These are phyloP conservation scores for Solanum megistacrolobum DNA, from an alignment of 257 asterid genomes.

Conservation along the genomic window DNA sequence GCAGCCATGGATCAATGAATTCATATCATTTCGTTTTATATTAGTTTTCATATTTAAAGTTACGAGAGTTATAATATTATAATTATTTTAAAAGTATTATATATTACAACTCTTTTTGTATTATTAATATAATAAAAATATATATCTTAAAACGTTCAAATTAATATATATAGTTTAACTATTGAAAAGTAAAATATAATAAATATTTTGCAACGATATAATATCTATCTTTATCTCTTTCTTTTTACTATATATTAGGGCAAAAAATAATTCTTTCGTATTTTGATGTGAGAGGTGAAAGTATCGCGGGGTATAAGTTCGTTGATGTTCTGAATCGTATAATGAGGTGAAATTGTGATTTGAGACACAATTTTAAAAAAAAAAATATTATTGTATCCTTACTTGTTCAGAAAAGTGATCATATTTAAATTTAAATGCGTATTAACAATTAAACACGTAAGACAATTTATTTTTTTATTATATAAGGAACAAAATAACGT, in stretches of 20 bases:
- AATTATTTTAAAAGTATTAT: no score
- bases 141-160: neutral
- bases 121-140: neutral
- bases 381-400: fast-evolving
- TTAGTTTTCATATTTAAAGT: no score
- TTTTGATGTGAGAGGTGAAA: neutral
- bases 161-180: neutral
- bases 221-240: no score
- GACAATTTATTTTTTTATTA: fast-evolving
- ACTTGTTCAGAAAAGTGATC: no score
- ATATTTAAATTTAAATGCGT: fast-evolving
- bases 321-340: no score
- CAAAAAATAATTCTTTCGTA: no score
- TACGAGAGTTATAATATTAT: no score
- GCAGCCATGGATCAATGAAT: neutral
- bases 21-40: neutral
- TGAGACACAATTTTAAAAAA: no score
- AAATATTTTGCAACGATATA: neutral
- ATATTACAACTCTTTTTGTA: neutral
- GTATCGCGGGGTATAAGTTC: neutral
- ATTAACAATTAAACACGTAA: no score
- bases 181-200: neutral
- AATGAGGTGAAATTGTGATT: no score
- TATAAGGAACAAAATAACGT: neutral
- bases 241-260: no score